These are phyloP conservation scores for Xylariaceae sp. DNA, from an alignment of 2,329 filamentous ascomycete species.

Conservation along the genomic window DNA sequence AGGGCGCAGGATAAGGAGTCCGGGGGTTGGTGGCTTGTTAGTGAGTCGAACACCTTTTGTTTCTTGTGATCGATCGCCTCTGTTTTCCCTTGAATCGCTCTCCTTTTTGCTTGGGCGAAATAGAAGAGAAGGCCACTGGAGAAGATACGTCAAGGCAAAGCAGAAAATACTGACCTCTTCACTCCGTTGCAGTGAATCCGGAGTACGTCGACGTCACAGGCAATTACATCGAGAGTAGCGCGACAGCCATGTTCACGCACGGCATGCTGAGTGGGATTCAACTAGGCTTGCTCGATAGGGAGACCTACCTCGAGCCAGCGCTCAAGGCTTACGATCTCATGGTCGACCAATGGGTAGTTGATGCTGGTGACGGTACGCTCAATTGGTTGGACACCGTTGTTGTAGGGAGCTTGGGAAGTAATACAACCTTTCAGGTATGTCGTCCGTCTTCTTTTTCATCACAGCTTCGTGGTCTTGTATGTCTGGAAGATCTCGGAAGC, in stretches of 20 bases:
- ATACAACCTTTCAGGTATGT: slow-evolving; percentile 46
- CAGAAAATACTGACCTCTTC: too few species aligned
- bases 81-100: too few species aligned
- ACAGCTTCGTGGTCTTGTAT: too few species aligned
- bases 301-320: slow-evolving; percentile 35
- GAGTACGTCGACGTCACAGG: slow-evolving; percentile 41
- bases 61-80: too few species aligned
- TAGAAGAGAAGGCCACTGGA: too few species aligned
- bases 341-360: slow-evolving; percentile 41
- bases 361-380: slow-evolving; percentile 43
- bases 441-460: background rate
- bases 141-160: too few species aligned
- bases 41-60: too few species aligned
- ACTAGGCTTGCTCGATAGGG: slow-evolving; percentile 32
- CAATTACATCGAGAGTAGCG: slow-evolving; percentile 60
- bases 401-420: slow-evolving; percentile 46
- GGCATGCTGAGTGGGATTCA: slow-evolving; percentile 45
- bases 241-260: slow-evolving; percentile 55
- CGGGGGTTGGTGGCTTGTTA: slow-evolving; percentile 58
- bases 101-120: too few species aligned
- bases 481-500: too few species aligned
- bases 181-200: too few species aligned
- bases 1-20: slow-evolving; percentile 41
- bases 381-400: slow-evolving; percentile 49
- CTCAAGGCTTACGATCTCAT: slow-evolving; percentile 43